These are phyloP conservation scores for Saccharum officinarum DNA, from an alignment of 176 grass and related monocot species.

Conservation along the genomic window DNA sequence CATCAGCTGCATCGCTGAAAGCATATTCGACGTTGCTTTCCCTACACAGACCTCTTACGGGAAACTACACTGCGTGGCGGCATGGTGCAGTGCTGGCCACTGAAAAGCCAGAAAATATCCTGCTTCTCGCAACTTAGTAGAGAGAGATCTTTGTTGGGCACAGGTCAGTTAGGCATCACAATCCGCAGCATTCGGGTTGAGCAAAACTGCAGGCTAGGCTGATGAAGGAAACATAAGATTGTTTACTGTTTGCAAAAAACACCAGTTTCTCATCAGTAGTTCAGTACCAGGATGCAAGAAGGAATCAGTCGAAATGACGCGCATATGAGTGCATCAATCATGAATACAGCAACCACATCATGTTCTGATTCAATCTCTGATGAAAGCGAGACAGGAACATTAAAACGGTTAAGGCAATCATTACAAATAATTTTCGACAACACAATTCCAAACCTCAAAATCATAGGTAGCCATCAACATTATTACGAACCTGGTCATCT, in stretches of 20 bases:
- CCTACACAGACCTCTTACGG: neutral
- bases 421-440: constrained; percentile 10
- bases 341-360: neutral
- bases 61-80: neutral
- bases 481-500: constrained; percentile 25
- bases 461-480: constrained; percentile 23
- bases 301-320: neutral
- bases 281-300: neutral
- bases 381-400: constrained; percentile 12
- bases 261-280: neutral
- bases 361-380: neutral
- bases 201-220: neutral
- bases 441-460: neutral
- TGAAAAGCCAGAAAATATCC: constrained; percentile 22
- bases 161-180: neutral
- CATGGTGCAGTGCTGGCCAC: constrained; percentile 11
- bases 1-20: neutral
- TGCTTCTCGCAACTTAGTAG: neutral
- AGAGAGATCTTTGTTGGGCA: neutral
- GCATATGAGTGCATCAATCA: constrained; percentile 1
- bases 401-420: constrained; percentile 6
- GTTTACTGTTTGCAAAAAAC: neutral
- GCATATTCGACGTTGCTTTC: constrained; percentile 26
- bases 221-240: neutral
- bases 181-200: neutral